Percentiles rank a stretch among this genome's conserved stretches.
Evolutionary conservation across 163 green algal species (phyloP).

Genomic region (Chlamydomonas reinhardtii): DNA sequence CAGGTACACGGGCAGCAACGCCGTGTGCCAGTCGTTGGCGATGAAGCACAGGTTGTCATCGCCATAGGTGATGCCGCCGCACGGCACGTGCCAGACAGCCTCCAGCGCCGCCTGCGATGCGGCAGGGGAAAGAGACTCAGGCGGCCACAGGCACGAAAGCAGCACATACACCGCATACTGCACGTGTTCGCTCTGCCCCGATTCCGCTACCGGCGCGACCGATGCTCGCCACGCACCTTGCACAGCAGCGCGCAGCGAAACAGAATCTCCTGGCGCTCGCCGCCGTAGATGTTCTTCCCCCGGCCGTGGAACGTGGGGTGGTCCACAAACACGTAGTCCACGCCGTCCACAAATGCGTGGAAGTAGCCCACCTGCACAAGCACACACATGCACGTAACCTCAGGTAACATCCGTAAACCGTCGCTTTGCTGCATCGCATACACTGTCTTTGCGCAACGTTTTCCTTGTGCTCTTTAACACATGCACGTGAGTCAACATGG

Average conservation of each 20-base stretch:
- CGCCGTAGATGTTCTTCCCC: slow-evolving; percentile 92
- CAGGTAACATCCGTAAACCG: no score
- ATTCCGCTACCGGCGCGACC: no score
- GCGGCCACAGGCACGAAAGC: not conserved
- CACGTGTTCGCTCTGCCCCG: no score
- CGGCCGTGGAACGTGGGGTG: slow-evolving; percentile 83
- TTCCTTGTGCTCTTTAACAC: no score
- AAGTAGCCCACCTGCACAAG: slow-evolving; percentile 91
- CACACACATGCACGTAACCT: no score
- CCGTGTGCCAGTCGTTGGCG: slow-evolving; percentile 97
- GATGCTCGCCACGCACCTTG: slow-evolving; percentile 69
- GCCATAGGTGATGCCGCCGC: slow-evolving; percentile 90
- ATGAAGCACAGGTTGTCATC: slow-evolving; percentile 96
- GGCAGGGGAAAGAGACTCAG: not conserved
- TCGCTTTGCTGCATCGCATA: no score
- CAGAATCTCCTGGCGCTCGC: slow-evolving; percentile 74
- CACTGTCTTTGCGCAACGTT: no score
- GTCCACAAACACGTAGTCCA: slow-evolving; percentile 98
- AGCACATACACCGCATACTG: no score
- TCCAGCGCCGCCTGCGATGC: slow-evolving; percentile 74
- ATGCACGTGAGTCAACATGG: no score
- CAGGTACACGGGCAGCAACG: slow-evolving; percentile 93
- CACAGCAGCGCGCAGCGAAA: slow-evolving; percentile 91
- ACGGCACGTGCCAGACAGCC: slow-evolving; percentile 92
- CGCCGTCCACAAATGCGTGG: slow-evolving; percentile 91